phyloP scores from a whole-genome alignment of 2,329 filamentous ascomycete species.

The Verticillium zaregamsianum region DNA sequence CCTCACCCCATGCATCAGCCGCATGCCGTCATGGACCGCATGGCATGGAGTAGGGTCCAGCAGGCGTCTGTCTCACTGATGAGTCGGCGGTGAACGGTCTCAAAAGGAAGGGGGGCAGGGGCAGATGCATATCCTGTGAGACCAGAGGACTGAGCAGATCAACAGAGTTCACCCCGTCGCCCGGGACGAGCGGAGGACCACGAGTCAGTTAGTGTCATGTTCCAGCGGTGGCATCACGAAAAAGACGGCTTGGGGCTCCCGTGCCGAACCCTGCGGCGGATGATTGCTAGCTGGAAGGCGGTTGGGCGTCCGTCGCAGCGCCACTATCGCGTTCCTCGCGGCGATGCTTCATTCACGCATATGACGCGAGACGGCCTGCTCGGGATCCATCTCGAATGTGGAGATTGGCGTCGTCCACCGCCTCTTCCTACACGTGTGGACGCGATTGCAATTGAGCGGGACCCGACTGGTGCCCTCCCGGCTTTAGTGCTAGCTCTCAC shows the following conservation, averaged over 20 bases:
- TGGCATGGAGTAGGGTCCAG: background rate
- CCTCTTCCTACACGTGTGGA: background rate
- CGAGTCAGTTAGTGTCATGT: no score
- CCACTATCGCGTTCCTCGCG: background rate
- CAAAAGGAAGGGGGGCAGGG: background rate
- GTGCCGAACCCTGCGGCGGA: no score
- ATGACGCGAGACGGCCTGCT: background rate
- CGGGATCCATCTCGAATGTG: background rate
- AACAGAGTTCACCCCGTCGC: no score
- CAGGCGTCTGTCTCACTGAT: background rate
- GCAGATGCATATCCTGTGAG: background rate
- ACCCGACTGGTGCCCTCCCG: background rate
- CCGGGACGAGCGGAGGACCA: no score
- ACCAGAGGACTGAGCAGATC: background rate
- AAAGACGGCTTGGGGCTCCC: no score
- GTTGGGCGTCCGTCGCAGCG: background rate
- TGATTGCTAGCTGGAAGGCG: background rate
- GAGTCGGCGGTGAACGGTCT: background rate
- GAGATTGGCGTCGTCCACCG: background rate
- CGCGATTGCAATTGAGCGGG: background rate
- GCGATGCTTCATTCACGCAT: background rate
- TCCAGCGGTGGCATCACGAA: no score
- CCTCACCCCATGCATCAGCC: background rate
- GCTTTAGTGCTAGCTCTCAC: background rate
- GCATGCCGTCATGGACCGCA: background rate